A percentile compares a stretch with the other conserved stretches of the same genome.
phyloP scores from a whole-genome alignment of 768 basidiomycete genomes.

The Boletus insuetus region DNA sequence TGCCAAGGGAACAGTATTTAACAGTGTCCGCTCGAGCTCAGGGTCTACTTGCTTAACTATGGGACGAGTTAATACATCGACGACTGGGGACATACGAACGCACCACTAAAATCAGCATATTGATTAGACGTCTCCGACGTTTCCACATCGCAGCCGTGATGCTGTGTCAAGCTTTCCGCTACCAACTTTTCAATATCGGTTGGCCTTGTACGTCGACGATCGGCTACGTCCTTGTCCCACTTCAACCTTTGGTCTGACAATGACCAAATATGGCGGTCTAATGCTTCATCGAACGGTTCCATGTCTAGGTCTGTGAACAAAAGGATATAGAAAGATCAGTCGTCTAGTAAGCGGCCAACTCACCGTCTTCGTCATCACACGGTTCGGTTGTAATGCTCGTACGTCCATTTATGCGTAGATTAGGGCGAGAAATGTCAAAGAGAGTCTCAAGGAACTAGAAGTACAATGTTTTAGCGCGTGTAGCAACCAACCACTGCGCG shows the following conservation, averaged over 20 bases:
- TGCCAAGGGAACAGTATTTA: slow-evolving; percentile 39
- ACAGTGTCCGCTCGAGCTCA: slow-evolving; percentile 25
- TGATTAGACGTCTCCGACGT: slow-evolving; percentile 9
- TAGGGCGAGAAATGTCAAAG: slow-evolving; percentile 62
- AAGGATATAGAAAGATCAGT: not conserved
- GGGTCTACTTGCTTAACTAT: slow-evolving; percentile 22
- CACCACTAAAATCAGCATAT: slow-evolving; percentile 8
- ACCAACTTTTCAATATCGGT: slow-evolving; percentile 45
- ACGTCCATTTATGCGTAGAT: slow-evolving; percentile 78
- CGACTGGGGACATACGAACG: not conserved
- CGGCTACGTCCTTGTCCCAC: slow-evolving; percentile 72
- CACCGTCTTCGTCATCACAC: slow-evolving; percentile 55
- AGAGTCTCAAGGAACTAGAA: slow-evolving; percentile 59
- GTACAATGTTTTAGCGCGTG: not conserved
- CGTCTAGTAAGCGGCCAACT: slow-evolving; percentile 5
- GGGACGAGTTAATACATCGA: slow-evolving; percentile 1
- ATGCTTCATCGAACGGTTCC: slow-evolving; percentile 82
- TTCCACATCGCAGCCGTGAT: slow-evolving; percentile 31
- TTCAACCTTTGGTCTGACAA: slow-evolving; percentile 70
- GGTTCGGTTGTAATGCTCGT: slow-evolving; percentile 55
- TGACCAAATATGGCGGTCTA: slow-evolving; percentile 82
- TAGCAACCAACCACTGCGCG: not conserved
- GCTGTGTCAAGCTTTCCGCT: slow-evolving; percentile 36
- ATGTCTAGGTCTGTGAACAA: slow-evolving; percentile 42
- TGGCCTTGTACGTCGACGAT: slow-evolving; percentile 63